Evolutionary conservation across 1,139 yeast genomes (phyloP).

Genomic region (Candida sp.): DNA sequence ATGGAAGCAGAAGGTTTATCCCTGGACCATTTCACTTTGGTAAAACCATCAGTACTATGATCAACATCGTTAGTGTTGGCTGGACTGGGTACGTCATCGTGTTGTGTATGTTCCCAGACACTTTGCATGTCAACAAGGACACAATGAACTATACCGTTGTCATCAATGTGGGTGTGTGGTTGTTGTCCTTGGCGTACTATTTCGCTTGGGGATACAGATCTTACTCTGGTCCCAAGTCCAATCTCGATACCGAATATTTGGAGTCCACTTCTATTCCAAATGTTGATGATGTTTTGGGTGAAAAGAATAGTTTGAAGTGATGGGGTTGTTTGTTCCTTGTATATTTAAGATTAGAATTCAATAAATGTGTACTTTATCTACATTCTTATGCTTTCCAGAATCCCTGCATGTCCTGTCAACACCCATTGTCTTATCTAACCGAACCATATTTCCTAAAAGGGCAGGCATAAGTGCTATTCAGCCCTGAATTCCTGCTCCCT

Average conservation of each 20-base stretch:
- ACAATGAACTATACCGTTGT: conserved; percentile 43
- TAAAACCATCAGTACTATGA: conserved; percentile 38
- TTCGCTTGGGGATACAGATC: conserved; percentile 30
- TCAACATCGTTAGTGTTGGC: conserved; percentile 25
- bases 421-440: too few species aligned
- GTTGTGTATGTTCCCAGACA: conserved; percentile 44
- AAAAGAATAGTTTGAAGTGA: background rate
- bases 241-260: conserved; percentile 20
- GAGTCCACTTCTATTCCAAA: conserved; percentile 3
- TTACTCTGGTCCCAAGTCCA: conserved; percentile 42
- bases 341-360: too few species aligned
- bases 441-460: too few species aligned
- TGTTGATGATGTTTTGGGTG: conserved; percentile 4
- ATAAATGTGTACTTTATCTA: too few species aligned
- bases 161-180: conserved; percentile 41
- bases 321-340: too few species aligned
- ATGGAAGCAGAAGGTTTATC: conserved; percentile 47
- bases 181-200: conserved; percentile 29
- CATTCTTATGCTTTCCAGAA: too few species aligned
- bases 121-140: conserved; percentile 25
- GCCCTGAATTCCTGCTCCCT: too few species aligned
- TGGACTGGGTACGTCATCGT: conserved; percentile 37
- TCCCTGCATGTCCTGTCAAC: too few species aligned
- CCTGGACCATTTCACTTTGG: conserved; percentile 75
- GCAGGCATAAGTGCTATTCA: too few species aligned